Conservation (phyloP, 2,329 filamentous ascomycete genomes). For the Cytospora schulzeri region DNA sequence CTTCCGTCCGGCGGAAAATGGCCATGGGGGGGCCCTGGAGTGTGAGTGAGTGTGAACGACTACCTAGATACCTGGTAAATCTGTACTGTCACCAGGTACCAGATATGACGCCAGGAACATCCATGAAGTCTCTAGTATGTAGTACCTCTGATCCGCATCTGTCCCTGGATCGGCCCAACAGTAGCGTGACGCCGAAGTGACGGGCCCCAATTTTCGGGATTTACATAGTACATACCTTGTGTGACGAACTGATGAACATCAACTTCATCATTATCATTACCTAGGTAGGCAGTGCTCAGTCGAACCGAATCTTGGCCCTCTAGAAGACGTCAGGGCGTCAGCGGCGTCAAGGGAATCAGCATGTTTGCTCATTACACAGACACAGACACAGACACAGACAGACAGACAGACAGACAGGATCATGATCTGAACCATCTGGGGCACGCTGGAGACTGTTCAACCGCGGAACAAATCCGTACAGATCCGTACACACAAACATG, state of each 20-base stretch:
- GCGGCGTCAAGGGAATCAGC: too few relatives aligned
- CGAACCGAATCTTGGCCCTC: too few relatives aligned
- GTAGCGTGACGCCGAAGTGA: neutral
- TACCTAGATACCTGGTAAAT: neutral
- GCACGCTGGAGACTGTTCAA: neutral
- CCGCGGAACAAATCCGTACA: neutral
- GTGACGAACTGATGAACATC: neutral
- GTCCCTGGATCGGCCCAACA: neutral
- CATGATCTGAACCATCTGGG: too few relatives aligned
- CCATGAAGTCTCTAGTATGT: neutral
- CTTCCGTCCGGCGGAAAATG: neutral
- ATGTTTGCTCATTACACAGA: too few relatives aligned
- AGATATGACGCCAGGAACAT: neutral
- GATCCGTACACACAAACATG: neutral
- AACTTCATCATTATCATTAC: too few relatives aligned
- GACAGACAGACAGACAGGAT: too few relatives aligned
- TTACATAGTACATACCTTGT: neutral
- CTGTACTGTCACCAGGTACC: neutral
- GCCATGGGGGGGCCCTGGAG: too few relatives aligned
- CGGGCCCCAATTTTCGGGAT: conserved; percentile 1
- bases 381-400: too few relatives aligned
- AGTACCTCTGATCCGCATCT: neutral
- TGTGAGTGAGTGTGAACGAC: neutral
- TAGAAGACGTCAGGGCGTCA: too few relatives aligned
- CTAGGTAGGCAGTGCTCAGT: too few relatives aligned